Evolutionary conservation across 331 rosid genomes (phyloP).

Genomic region (Saraca asoca): DNA sequence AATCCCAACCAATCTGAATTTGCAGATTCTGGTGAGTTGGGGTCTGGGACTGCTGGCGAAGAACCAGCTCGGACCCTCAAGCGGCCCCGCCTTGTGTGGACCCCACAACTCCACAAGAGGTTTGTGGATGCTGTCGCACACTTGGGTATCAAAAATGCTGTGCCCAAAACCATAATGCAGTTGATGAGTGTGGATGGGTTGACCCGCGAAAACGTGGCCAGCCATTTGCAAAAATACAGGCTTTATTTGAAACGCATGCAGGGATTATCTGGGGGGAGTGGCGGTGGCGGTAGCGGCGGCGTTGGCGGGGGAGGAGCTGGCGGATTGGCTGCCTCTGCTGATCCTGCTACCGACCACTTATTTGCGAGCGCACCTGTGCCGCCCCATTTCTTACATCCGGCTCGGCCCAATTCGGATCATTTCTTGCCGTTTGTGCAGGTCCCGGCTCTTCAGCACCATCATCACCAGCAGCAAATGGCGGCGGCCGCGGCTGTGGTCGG

Average conservation of each 20-base stretch:
- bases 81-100: conserved; percentile 94
- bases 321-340: conserved; percentile 40
- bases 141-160: conserved; percentile 92
- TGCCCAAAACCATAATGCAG: conserved; percentile 99
- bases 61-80: conserved; percentile 93
- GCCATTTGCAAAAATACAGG: conserved; percentile 91
- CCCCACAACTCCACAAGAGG: conserved; percentile 95
- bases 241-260: conserved; percentile 96
- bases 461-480: conserved; percentile 66
- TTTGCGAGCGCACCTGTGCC: conserved; percentile 95
- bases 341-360: conserved; percentile 86
- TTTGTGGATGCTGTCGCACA: conserved; percentile 98
- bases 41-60: conserved; percentile 78
- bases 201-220: conserved; percentile 92
- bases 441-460: conserved; percentile 75
- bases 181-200: conserved; percentile 98
- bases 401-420: conserved; percentile 71
- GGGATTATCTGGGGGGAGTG: conserved; percentile 49
- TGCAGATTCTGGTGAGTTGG: conserved; percentile 81
- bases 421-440: conserved; percentile 84
- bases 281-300: conserved; percentile 38
- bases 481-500: conserved; percentile 49
- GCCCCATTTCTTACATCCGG: conserved; percentile 77
- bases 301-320: conserved; percentile 50
- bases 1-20: conserved; percentile 66